Percentiles rank a stretch among this genome's conserved stretches.
Conservation (phyloP, 371 early-diverging fungal species). For the Batkoa obscura region DNA sequence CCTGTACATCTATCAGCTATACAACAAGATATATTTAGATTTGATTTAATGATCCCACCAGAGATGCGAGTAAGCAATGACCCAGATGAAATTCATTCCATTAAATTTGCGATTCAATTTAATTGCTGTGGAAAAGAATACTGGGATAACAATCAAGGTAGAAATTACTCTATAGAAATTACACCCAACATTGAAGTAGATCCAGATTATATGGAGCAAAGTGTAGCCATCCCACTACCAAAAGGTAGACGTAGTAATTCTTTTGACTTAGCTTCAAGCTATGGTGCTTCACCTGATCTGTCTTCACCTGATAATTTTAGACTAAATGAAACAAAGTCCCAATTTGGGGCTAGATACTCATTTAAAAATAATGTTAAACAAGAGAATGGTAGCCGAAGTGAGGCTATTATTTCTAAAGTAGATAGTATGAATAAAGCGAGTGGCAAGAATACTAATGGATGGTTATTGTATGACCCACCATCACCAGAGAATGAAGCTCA, state of each 20-base stretch:
- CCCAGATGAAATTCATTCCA: neutral
- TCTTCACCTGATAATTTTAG: too few species aligned
- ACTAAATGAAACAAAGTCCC: neutral
- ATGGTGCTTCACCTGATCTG: too few species aligned
- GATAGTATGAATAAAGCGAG: too few species aligned
- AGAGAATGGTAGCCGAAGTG: too few species aligned
- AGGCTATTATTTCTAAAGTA: too few species aligned
- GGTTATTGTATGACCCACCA: too few species aligned
- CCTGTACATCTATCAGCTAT: neutral
- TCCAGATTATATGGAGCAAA: neutral
- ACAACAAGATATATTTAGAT: neutral
- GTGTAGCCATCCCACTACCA: too few species aligned
- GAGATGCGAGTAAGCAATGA: neutral
- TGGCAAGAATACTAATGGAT: too few species aligned
- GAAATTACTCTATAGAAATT: neutral
- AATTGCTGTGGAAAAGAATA: conserved; percentile 1
- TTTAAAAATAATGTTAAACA: neutral
- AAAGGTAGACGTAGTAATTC: too few species aligned
- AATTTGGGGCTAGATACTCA: neutral
- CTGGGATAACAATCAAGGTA: conserved; percentile 8
- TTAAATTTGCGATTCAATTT: conserved; percentile 6
- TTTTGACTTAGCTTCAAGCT: too few species aligned
- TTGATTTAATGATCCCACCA: neutral
- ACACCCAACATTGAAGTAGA: conserved; percentile 1
- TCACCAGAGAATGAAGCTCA: too few species aligned